Base-by-base conservation (phyloP, 108 stramenopile genomes). In the Halocafeteria seosinensis region DNA sequence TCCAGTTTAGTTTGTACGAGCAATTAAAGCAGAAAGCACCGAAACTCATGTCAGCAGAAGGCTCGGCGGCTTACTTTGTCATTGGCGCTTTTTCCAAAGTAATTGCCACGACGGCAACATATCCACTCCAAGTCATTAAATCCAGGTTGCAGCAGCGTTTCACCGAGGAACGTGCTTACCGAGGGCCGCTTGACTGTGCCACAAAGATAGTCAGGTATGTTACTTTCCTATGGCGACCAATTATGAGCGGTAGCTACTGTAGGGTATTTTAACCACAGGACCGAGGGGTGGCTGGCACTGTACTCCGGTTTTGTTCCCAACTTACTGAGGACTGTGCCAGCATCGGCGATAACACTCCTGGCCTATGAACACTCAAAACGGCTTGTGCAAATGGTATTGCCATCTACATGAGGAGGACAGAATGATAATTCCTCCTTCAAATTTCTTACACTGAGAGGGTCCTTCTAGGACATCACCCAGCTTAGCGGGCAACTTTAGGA, bases 1-100 rank as follows among this genome's bases (percentile, higher is more conserved):
- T 98, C 55, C 96, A 98, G 73, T 93, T 94, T 74, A 87, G 87
- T 9, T 81, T 82, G 0, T 97, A 97, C 74, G 95, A 97, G 69
- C 86, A 84, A 72, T 76, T 97, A 24, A 89, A 88, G 59, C 75
- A 77, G 21, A 75, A 74, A 34, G 85, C 86, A 62, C 13, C 25
- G 1, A 12, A 6, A 17, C 2, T 33, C 34, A 17, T 17, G 27
- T 17, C 57, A 21, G 34, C 70, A 68, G 71, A 74, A 32, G 71
- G 69, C 63, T 24, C 31, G 11, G 37, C 66, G 34, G 68, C 64
- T 63, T 23, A 72, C 31, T 24, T 96, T 52, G 71, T 79, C 29
- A 78, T 89, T 75, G 90, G 90, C 50, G 88, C 87, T 17, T 52
- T 71, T 25, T 76, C 88, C 4, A 89, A 90, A 71, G 73, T 86